Evolutionary conservation across 768 basidiomycete species (phyloP).

Genomic region (Suillus placidus): DNA sequence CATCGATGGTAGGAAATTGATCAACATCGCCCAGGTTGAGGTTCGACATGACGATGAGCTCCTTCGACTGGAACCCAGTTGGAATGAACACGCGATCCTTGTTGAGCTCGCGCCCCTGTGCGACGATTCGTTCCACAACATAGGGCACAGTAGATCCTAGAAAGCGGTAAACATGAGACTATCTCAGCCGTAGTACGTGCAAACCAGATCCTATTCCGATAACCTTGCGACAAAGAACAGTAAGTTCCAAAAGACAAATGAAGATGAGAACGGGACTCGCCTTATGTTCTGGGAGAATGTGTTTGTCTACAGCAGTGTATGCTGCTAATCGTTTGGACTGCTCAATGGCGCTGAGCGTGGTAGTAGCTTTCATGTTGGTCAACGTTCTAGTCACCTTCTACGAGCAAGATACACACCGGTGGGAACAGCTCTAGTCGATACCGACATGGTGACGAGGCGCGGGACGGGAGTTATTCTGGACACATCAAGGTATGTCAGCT

Average conservation of each 20-base stretch:
- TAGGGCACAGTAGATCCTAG: conserved; percentile 92
- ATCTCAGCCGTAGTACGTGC: neutral
- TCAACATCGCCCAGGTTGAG: conserved; percentile 86
- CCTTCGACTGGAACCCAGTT: conserved; percentile 95
- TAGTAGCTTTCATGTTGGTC: conserved; percentile 6
- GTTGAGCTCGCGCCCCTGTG: conserved; percentile 79
- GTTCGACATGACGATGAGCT: conserved; percentile 83
- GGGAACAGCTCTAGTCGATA: conserved; percentile 4
- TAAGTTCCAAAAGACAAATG: conserved; percentile 3
- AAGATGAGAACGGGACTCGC: conserved; percentile 42
- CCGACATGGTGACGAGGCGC: conserved; percentile 16
- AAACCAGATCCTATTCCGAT: conserved; percentile 88
- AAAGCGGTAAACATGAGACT: neutral
- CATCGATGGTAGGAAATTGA: conserved; percentile 86
- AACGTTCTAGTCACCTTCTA: neutral
- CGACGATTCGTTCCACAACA: conserved; percentile 91
- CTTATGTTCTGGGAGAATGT: conserved; percentile 81
- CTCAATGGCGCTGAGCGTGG: conserved; percentile 59
- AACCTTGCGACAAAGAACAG: conserved; percentile 47
- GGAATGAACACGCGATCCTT: conserved; percentile 85
- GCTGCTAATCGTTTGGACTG: conserved; percentile 89
- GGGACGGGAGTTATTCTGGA: conserved; percentile 17
- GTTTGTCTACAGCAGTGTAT: conserved; percentile 90
- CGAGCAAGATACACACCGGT: conserved; percentile 14
- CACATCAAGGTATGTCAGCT: conserved; percentile 3